These are phyloP conservation scores for Fusarium camptoceras DNA, from an alignment of 2,329 filamentous ascomycete genomes.

Conservation along the genomic window DNA sequence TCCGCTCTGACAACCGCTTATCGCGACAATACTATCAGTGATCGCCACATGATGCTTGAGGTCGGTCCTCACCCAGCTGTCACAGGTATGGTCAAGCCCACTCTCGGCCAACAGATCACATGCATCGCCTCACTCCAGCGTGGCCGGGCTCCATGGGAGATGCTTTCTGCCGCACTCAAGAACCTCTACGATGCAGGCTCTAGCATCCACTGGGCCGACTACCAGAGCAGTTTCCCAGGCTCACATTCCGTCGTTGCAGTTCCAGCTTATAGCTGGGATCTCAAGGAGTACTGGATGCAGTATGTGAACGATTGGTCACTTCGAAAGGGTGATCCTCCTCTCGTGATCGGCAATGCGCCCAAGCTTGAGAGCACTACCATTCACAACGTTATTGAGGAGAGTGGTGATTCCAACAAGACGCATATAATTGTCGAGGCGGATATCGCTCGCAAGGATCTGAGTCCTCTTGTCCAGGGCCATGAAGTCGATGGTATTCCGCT, in stretches of 20 bases:
- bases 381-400: slow-evolving; percentile 33
- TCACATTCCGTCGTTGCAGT: slow-evolving; percentile 63
- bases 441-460: slow-evolving; percentile 36
- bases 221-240: slow-evolving; percentile 43
- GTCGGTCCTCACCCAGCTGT: slow-evolving; percentile 39
- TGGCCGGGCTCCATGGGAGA: slow-evolving; percentile 16
- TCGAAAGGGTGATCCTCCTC: slow-evolving; percentile 64
- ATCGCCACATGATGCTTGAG: slow-evolving; percentile 30
- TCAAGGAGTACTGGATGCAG: slow-evolving; percentile 77
- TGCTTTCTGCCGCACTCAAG: slow-evolving; percentile 20
- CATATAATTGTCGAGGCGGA: slow-evolving; percentile 36
- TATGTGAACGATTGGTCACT: slow-evolving; percentile 78
- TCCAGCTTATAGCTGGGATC: slow-evolving; percentile 78
- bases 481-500: slow-evolving; percentile 39
- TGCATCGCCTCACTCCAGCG: slow-evolving; percentile 34
- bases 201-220: slow-evolving; percentile 43
- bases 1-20: slow-evolving; percentile 10
- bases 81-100: slow-evolving; percentile 34
- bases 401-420: slow-evolving; percentile 23
- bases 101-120: slow-evolving; percentile 23
- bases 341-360: slow-evolving; percentile 16
- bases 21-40: background rate
- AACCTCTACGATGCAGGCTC: slow-evolving; percentile 25
- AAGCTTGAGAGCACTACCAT: slow-evolving; percentile 38
- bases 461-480: slow-evolving; percentile 31